Evolutionary conservation across 306 rosid genomes (phyloP).

Genomic region (Crotalaria pallida): DNA sequence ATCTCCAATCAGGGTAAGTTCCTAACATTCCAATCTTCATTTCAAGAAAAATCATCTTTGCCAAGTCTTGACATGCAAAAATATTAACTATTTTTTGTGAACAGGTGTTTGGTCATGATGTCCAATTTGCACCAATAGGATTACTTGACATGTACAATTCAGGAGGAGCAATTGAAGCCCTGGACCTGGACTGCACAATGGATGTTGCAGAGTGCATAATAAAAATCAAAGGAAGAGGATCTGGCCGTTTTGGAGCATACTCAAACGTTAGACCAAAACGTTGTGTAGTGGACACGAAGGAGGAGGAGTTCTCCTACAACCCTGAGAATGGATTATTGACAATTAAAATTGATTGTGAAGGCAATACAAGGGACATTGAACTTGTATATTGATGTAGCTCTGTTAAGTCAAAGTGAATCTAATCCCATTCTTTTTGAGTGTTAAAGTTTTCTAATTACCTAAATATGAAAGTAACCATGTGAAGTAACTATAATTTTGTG

Average conservation of each 20-base stretch:
- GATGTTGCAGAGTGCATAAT: constrained; percentile 25
- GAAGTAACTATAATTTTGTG: not conserved
- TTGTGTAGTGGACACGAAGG: constrained; percentile 48
- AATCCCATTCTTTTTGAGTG: not conserved
- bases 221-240: constrained; percentile 42
- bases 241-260: constrained; percentile 63
- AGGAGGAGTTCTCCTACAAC: constrained; percentile 44
- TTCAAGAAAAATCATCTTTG: not conserved
- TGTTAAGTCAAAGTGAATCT: not conserved
- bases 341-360: constrained; percentile 39
- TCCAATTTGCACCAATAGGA: constrained; percentile 57
- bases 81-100: not conserved
- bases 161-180: constrained; percentile 76
- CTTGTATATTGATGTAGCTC: constrained; percentile 27
- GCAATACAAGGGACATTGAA: constrained; percentile 41
- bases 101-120: constrained; percentile 42
- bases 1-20: constrained; percentile 50
- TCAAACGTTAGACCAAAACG: constrained; percentile 46
- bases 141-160: constrained; percentile 71
- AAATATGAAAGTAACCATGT: not conserved
- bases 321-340: constrained; percentile 41
- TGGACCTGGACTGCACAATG: constrained; percentile 24
- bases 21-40: not conserved
- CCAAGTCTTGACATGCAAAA: not conserved
- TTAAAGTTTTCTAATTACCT: not conserved